Conservation (phyloP, 2,329 filamentous ascomycete genomes). For the Colletotrichum acutatum region DNA sequence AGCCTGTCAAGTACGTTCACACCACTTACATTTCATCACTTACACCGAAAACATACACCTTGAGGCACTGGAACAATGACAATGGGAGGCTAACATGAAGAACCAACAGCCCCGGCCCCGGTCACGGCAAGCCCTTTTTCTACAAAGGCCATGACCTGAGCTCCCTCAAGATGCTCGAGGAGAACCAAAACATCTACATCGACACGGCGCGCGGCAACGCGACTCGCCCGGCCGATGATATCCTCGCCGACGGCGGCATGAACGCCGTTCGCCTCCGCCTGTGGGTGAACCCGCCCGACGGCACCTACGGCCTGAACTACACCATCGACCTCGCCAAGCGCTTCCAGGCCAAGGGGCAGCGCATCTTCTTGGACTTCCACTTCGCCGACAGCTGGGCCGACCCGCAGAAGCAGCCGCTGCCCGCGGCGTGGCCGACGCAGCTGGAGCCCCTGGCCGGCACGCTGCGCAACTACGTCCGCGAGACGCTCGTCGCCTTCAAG, state of each 20-base stretch:
- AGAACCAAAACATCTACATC: conserved; percentile 24
- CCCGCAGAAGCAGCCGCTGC: conserved; percentile 46
- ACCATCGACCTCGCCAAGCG: conserved; percentile 46
- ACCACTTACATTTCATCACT: not conserved
- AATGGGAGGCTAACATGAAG: not conserved
- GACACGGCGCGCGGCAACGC: conserved; percentile 27
- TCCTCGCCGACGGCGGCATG: conserved; percentile 32
- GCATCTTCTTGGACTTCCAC: conserved; percentile 50
- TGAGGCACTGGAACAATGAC: not conserved
- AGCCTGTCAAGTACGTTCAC: conserved; percentile 15
- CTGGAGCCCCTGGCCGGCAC: conserved; percentile 43
- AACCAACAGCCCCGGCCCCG: not conserved
- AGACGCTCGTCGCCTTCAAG: conserved; percentile 51
- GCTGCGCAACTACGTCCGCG: conserved; percentile 47
- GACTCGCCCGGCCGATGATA: conserved; percentile 27
- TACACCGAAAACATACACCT: no score
- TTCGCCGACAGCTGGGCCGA: conserved; percentile 48
- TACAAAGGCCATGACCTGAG: conserved; percentile 34
- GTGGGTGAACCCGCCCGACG: conserved; percentile 30
- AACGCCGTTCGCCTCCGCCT: conserved; percentile 30
- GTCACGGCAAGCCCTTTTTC: conserved; percentile 19
- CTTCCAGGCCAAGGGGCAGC: conserved; percentile 47
- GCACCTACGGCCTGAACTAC: conserved; percentile 33
- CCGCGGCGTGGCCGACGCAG: conserved; percentile 46
- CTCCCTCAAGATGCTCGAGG: conserved; percentile 32